phyloP scores from a whole-genome alignment of 2,329 filamentous ascomycete species.

The Bipolaris gigantea region DNA sequence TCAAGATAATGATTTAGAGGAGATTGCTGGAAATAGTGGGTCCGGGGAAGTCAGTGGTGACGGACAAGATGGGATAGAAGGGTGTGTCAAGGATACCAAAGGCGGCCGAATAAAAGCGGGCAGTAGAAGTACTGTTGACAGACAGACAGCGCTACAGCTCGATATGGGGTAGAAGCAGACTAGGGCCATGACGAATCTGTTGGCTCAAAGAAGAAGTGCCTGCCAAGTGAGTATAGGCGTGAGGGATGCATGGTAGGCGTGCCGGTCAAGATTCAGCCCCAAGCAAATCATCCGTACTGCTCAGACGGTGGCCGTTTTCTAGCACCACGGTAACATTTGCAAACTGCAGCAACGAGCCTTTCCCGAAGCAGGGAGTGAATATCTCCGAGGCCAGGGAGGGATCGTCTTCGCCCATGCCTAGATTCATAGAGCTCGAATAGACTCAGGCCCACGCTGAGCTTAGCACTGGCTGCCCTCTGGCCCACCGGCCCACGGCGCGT shows the following conservation, averaged over 20 bases:
- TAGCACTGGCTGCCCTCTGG: conserved; percentile 43
- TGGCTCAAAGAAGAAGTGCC: conserved; percentile 46
- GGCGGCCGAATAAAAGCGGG: conserved; percentile 27
- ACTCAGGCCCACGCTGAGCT: conserved; percentile 38
- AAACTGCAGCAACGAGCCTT: conserved; percentile 51
- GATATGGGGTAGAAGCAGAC: conserved; percentile 42
- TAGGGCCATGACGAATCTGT: conserved; percentile 40
- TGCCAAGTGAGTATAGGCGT: conserved; percentile 43
- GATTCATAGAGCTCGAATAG: conserved; percentile 40
- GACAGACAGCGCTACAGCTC: conserved; percentile 36
- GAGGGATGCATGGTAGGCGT: conserved; percentile 35
- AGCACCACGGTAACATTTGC: conserved; percentile 52
- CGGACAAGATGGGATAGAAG: conserved; percentile 25
- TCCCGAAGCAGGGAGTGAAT: conserved; percentile 47
- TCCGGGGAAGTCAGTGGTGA: conserved; percentile 15
- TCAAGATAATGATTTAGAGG: conserved; percentile 24
- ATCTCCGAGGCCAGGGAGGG: conserved; percentile 47
- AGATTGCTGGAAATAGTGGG: conserved; percentile 12
- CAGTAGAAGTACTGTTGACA: conserved; percentile 40
- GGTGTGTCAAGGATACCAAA: conserved; percentile 27
- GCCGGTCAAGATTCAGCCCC: conserved; percentile 52
- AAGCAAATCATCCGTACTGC: conserved; percentile 48
- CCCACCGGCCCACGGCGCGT: conserved; percentile 21
- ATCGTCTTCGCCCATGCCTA: conserved; percentile 42
- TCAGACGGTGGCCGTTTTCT: conserved; percentile 50